Evolutionary conservation across 495 filamentous ascomycete genomes (phyloP).

Genomic region (Penicillium cataractarum): DNA sequence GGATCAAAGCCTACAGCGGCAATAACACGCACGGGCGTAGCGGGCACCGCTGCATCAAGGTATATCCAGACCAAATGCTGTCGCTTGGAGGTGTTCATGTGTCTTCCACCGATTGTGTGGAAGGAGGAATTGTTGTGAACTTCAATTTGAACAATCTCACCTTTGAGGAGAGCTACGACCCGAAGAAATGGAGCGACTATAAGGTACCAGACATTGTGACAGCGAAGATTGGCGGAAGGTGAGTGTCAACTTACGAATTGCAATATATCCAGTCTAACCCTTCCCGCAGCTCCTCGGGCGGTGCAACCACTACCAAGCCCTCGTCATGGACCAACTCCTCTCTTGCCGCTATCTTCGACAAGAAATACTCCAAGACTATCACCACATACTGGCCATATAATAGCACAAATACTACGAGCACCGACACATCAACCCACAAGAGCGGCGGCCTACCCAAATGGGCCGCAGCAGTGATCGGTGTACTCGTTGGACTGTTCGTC

Average conservation of each 20-base stretch:
- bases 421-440: background rate
- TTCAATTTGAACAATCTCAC: slow-evolving; percentile 64
- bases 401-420: slow-evolving; percentile 4
- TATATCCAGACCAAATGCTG: slow-evolving; percentile 76
- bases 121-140: slow-evolving; percentile 57
- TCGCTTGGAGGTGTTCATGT: slow-evolving; percentile 59
- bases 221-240: slow-evolving; percentile 64
- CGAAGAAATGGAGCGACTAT: slow-evolving; percentile 58
- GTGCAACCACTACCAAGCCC: slow-evolving; percentile 58
- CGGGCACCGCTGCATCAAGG: slow-evolving; percentile 66
- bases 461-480: slow-evolving; percentile 67
- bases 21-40: slow-evolving; percentile 53
- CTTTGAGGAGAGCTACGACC: slow-evolving; percentile 66
- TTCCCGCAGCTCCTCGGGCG: slow-evolving; percentile 48
- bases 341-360: slow-evolving; percentile 56
- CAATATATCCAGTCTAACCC: background rate
- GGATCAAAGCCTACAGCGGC: slow-evolving; percentile 63
- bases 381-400: slow-evolving; percentile 64
- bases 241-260: slow-evolving; percentile 20
- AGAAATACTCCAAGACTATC: slow-evolving; percentile 60
- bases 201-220: slow-evolving; percentile 61
- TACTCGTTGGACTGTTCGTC: slow-evolving; percentile 64
- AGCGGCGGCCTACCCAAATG: slow-evolving; percentile 58
- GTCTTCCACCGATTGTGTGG: slow-evolving; percentile 48
- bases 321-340: slow-evolving; percentile 53